Base-by-base conservation (phyloP, 192 early-diverging fungal species). In the Dispira simplex region DNA sequence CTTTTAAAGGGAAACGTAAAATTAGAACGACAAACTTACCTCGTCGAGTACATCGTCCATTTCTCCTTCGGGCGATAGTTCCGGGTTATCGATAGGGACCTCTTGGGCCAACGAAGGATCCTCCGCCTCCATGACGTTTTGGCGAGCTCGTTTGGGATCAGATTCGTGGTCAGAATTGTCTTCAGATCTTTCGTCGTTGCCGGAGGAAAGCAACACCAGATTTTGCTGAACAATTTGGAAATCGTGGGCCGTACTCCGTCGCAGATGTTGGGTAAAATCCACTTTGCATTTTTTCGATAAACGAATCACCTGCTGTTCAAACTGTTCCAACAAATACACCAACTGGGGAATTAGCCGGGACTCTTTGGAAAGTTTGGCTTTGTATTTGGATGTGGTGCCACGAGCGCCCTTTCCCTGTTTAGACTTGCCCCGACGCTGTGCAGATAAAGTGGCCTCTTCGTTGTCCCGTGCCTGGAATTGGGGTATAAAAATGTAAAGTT, bases 231-330 rank as follows among this genome's bases (percentile, higher is more conserved):
- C 72, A 63, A 92, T 88, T 49, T 74, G 77, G 51, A 92, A 92
- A 53, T 92, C 90, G 44, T 86, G 74, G 2, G 85, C 83, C 0
- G 87, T 90, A 66, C 88, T 87, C 23, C 87, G 74, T 63, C 87
- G 83, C 66, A 90, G 77, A 62, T 86, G 83, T 51, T 89, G 83
- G 39, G 85, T 84, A 46, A 92, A 56, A 47, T 88, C 77, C 0
- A 84, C 81, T 54, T 85, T 88, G 64, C 82, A 77, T 55, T 85
- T 89, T 25, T 81, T 83, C 49, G 77, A 72, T 21, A 92, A 67
- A 62, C 82, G 75, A 46, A 87, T 83, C 23, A 89, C 73, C 63
- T 82, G 80, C 32, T 83, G 80, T 60, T 92, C 90, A 54, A 85
- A 86, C 64, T 86, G 78, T 69, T 92, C 90, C 13, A 87, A 82